phyloP scores from a whole-genome alignment of 75 land plant species.

The Sequoiadendron giganteum region DNA sequence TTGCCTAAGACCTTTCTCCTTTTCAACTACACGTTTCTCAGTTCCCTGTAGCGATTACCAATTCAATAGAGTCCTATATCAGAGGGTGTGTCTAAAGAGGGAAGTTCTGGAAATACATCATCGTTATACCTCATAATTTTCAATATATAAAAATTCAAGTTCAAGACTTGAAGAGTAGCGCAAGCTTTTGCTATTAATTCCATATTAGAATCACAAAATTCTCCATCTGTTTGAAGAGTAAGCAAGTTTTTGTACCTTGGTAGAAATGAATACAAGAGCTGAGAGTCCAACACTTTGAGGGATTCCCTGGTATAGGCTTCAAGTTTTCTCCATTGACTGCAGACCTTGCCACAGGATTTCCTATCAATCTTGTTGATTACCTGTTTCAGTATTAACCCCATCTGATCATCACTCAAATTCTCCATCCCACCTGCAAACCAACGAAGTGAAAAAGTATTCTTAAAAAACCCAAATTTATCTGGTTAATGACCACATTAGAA shows the following conservation, averaged over 20 bases:
- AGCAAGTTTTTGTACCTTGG: constrained; percentile 20
- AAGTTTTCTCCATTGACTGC: constrained; percentile 23
- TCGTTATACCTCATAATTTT: neutral
- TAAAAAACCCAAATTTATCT: too few relatives aligned
- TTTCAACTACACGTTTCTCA: constrained; percentile 12
- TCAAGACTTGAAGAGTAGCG: constrained; percentile 12
- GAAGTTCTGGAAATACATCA: neutral
- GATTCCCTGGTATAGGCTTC: constrained; percentile 15
- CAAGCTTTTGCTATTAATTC: constrained; percentile 19
- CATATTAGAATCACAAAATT: constrained; percentile 13
- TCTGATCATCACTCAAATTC: constrained; percentile 17
- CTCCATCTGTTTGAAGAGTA: neutral
- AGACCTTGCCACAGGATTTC: constrained; percentile 20
- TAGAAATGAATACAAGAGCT: constrained; percentile 11
- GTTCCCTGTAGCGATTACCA: constrained; percentile 7
- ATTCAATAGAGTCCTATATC: constrained; percentile 15
- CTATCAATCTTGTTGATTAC: constrained; percentile 14
- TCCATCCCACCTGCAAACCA: constrained; percentile 11
- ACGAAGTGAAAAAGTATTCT: neutral
- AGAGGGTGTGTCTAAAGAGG: neutral
- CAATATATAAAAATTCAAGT: constrained; percentile 6
- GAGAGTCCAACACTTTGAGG: constrained; percentile 13
- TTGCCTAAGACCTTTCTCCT: constrained; percentile 23
- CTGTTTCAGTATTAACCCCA: constrained; percentile 12
- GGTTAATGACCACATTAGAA: too few relatives aligned